Base-by-base conservation (phyloP, 768 basidiomycete genomes). In the Neoboletus magnificus region DNA sequence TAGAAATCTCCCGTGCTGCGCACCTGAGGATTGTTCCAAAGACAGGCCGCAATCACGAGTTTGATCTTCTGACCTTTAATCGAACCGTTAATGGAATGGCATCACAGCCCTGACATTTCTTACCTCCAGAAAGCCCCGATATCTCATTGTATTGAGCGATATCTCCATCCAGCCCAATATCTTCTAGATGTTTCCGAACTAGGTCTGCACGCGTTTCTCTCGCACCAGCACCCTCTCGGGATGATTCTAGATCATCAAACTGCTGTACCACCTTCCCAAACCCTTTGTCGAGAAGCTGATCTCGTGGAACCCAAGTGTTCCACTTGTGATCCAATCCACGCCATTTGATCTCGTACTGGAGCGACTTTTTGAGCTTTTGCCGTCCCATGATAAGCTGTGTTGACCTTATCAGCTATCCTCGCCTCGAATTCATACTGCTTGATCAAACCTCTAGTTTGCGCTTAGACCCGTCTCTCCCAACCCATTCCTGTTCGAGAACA, bases 111-210 rank as follows among this genome's bases (percentile, higher is more conserved):
- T 22, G 57, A 15, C 48, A 54, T 39, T 18, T 59, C 76, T 61
- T 68, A 86, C 94, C 95, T 73, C 96, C 96, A 18, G 92, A 95
- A 43, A 98, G 76, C 37, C 95, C 95, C 35, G 84, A 83, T 67
- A 98, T 94, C 75, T 98, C 95, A 67, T 97, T 96, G 75, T 98
- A 98, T 73, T 97, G 93, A 12, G 95, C 95, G 57, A 98, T 98
- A 75, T 98, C 93, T 41, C 95, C 95, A 74, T 98, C 93, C 37
- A 98, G 79, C 35, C 95, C 96, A 61, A 98, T 92, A 62, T 94
- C 94, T 72, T 97, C 93, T 44, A 98, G 75, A 63, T 95, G 92
- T 73, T 94, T 92, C 61, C 95, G 82, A 45, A 98, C 90, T 45
- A 91, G 76, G 63, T 85, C 80, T 16, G 83, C 82, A 35, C 86